phyloP scores from a whole-genome alignment of 495 filamentous ascomycete genomes.

The Letharia lupina region DNA sequence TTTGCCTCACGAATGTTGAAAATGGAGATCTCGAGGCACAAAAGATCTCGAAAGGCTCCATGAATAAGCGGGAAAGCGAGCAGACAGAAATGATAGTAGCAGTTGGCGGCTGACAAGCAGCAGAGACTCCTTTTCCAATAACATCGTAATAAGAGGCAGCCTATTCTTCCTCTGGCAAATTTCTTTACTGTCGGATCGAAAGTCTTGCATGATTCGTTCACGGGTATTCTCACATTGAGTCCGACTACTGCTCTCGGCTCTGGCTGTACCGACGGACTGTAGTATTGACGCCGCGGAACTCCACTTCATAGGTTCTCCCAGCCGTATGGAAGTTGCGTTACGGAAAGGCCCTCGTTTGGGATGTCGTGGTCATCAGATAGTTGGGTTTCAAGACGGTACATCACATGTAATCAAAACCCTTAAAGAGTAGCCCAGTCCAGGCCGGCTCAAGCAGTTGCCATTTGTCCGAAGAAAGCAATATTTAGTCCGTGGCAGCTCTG shows the following conservation, averaged over 20 bases:
- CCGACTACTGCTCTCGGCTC: too few relatives aligned
- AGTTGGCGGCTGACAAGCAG: neutral
- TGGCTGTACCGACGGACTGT: neutral
- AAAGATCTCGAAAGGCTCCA: neutral
- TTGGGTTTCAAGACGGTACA: neutral
- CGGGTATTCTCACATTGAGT: too few relatives aligned
- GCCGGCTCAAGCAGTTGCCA: neutral
- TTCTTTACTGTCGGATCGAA: too few relatives aligned
- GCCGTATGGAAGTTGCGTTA: too few relatives aligned
- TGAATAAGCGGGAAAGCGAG: neutral
- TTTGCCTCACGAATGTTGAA: neutral
- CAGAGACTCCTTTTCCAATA: neutral
- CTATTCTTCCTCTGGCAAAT: neutral
- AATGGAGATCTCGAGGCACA: too few relatives aligned
- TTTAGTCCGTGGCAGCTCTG: neutral
- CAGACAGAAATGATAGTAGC: neutral
- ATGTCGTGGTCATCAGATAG: neutral
- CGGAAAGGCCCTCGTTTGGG: too few relatives aligned
- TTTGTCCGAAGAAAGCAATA: neutral
- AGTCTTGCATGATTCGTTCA: too few relatives aligned
- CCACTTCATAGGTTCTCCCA: too few relatives aligned
- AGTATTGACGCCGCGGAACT: too few relatives aligned
- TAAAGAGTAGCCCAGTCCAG: too few relatives aligned
- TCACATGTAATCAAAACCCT: too few relatives aligned
- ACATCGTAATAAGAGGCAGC: neutral